These are phyloP conservation scores for Saitozyma podzolica DNA, from an alignment of 768 basidiomycete genomes.

Conservation along the genomic window DNA sequence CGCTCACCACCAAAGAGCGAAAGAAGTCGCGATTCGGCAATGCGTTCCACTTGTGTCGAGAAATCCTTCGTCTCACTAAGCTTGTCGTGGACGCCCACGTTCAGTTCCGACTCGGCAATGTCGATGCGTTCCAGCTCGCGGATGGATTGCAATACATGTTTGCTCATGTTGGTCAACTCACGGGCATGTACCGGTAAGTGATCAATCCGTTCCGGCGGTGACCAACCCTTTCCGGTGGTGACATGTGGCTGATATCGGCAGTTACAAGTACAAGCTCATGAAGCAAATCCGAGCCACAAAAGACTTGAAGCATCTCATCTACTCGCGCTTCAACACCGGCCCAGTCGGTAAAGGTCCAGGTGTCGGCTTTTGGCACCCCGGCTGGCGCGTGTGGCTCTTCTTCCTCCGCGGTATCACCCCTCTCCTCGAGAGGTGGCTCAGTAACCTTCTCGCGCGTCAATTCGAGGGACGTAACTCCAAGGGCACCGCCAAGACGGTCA, in stretches of 20 bases:
- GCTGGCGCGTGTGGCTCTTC: constrained; percentile 99
- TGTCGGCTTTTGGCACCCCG: constrained; percentile 99
- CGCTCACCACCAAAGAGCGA: constrained; percentile 96
- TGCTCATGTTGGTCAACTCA: constrained; percentile 92
- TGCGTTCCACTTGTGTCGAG: constrained; percentile 90
- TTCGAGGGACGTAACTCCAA: constrained; percentile 94
- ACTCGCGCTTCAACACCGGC: constrained; percentile 82
- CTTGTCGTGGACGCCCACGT: constrained; percentile 98
- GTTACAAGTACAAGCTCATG: constrained; percentile 99
- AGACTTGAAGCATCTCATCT: constrained; percentile 85
- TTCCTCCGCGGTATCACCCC: constrained; percentile 99
- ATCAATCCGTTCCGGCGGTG: too few species aligned
- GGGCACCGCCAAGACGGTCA: constrained; percentile 95
- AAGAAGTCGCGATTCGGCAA: constrained; percentile 99
- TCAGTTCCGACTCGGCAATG: constrained; percentile 95
- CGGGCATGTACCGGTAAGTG: constrained; percentile 79
- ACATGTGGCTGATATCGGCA: not conserved
- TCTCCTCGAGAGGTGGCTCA: constrained; percentile 94
- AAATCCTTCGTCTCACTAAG: constrained; percentile 95
- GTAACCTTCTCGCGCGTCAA: constrained; percentile 94
- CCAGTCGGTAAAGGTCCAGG: constrained; percentile 99
- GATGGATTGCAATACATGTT: constrained; percentile 98
- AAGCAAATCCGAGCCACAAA: constrained; percentile 99
- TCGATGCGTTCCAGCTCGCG: constrained; percentile 98
- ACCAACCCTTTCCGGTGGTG: too few species aligned